phyloP scores from a whole-genome alignment of 768 basidiomycete species.

The Rhizopogon vulgaris region DNA sequence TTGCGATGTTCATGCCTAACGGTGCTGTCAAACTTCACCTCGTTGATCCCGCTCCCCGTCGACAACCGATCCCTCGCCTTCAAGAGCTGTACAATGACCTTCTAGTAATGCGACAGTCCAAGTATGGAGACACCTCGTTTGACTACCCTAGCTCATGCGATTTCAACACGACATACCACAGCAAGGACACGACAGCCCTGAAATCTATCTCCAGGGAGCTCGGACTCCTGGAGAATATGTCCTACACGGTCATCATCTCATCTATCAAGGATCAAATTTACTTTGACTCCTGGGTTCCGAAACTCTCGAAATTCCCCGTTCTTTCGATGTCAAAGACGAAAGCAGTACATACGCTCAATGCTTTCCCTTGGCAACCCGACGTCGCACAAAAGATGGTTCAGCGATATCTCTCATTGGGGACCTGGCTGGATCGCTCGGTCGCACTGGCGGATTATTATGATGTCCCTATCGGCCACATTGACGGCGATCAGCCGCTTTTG shows the following conservation, averaged over 20 bases:
- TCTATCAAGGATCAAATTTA: slow-evolving; percentile 81
- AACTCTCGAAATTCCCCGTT: slow-evolving; percentile 79
- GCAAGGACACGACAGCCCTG: slow-evolving; percentile 70
- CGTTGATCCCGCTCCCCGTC: slow-evolving; percentile 84
- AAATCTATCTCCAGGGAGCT: slow-evolving; percentile 87
- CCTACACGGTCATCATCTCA: slow-evolving; percentile 74
- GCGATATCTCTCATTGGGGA: slow-evolving; percentile 72
- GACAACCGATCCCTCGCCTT: slow-evolving; percentile 78
- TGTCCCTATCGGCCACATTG: slow-evolving; percentile 87
- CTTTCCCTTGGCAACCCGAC: slow-evolving; percentile 85
- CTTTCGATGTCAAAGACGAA: slow-evolving; percentile 82
- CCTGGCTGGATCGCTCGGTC: slow-evolving; percentile 75
- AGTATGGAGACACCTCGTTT: slow-evolving; percentile 41
- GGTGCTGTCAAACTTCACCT: slow-evolving; percentile 73
- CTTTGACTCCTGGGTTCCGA: slow-evolving; percentile 68
- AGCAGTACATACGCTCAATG: slow-evolving; percentile 65
- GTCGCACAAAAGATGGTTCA: slow-evolving; percentile 79
- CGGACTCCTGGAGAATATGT: slow-evolving; percentile 64
- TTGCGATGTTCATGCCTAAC: slow-evolving; percentile 76
- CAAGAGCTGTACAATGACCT: slow-evolving; percentile 66
- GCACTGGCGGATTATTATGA: slow-evolving; percentile 88
- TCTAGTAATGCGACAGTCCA: slow-evolving; percentile 41
- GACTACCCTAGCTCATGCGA: slow-evolving; percentile 58
- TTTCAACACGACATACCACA: slow-evolving; percentile 70
- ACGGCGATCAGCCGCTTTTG: slow-evolving; percentile 83